A percentile compares a stretch with the other conserved stretches of the same genome.
Evolutionary conservation across 345 rosid species (phyloP).

Genomic region (Litchi chinensis): DNA sequence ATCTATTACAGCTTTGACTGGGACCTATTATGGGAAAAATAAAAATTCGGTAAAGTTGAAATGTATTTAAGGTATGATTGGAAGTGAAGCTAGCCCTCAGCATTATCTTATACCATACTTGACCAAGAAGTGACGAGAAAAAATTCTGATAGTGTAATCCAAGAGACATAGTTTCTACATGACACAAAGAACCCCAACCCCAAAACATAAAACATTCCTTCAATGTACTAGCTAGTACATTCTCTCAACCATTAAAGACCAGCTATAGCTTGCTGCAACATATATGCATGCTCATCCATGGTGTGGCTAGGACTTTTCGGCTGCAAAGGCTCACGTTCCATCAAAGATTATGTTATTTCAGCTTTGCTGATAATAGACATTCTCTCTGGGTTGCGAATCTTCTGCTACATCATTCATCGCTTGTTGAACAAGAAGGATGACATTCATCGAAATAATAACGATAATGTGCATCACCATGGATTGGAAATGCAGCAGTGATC

Average conservation of each 20-base stretch:
- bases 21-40: too few relatives aligned
- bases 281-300: conserved; percentile 27
- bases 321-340: conserved; percentile 33
- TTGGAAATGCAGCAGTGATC: conserved; percentile 18
- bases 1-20: too few relatives aligned
- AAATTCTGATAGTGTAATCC: background rate
- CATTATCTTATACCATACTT: conserved; percentile 32
- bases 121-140: conserved; percentile 28
- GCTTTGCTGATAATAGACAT: conserved; percentile 41
- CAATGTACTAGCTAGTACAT: too few relatives aligned
- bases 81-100: background rate
- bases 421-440: conserved; percentile 26
- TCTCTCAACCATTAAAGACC: background rate
- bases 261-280: background rate
- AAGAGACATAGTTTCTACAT: background rate
- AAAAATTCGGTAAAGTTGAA: too few relatives aligned
- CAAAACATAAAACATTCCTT: background rate
- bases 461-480: background rate
- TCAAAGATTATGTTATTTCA: conserved; percentile 35
- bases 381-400: conserved; percentile 27
- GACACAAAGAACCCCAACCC: conserved; percentile 17
- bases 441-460: background rate
- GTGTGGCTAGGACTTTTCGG: conserved; percentile 40
- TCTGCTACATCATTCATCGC: conserved; percentile 31
- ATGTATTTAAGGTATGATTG: background rate